Evolutionary conservation across 345 rosid species (phyloP).

Genomic region (Citrus unshiu): DNA sequence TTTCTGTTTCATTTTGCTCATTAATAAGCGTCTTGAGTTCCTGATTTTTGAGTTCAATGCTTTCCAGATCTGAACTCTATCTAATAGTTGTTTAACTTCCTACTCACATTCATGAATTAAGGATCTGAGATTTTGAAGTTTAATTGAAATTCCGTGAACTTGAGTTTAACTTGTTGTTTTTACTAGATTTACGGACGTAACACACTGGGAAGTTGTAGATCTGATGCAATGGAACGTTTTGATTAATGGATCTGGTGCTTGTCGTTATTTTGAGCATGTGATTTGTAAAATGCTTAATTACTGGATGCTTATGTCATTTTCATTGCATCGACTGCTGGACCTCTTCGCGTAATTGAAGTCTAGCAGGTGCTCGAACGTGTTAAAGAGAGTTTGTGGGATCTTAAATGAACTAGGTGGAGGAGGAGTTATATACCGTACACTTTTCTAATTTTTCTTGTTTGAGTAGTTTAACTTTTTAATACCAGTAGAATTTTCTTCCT

Average conservation of each 20-base stretch:
- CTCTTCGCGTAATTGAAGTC: not conserved
- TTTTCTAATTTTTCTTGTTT: no score
- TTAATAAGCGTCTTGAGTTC: not conserved
- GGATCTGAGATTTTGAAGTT: conserved; percentile 15
- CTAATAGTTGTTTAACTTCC: not conserved
- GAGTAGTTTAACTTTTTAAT: not conserved
- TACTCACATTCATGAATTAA: not conserved
- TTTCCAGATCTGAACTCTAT: conserved; percentile 12
- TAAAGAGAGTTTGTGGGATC: not conserved
- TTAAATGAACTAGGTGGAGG: not conserved
- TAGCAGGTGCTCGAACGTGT: no score
- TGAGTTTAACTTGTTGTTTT: not conserved
- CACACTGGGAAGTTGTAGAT: not conserved
- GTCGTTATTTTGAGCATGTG: not conserved
- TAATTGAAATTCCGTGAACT: not conserved
- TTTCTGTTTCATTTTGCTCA: not conserved
- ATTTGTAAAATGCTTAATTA: not conserved
- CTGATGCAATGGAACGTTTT: not conserved
- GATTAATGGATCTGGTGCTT: not conserved
- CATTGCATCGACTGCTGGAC: not conserved
- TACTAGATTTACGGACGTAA: not conserved
- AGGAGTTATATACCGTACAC: no score
- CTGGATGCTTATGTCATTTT: conserved; percentile 1
- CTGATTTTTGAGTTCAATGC: not conserved
- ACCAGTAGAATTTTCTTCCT: no score